Evolutionary conservation across 139 green algal genomes (phyloP).

Genomic region (Micractinium sp.): DNA sequence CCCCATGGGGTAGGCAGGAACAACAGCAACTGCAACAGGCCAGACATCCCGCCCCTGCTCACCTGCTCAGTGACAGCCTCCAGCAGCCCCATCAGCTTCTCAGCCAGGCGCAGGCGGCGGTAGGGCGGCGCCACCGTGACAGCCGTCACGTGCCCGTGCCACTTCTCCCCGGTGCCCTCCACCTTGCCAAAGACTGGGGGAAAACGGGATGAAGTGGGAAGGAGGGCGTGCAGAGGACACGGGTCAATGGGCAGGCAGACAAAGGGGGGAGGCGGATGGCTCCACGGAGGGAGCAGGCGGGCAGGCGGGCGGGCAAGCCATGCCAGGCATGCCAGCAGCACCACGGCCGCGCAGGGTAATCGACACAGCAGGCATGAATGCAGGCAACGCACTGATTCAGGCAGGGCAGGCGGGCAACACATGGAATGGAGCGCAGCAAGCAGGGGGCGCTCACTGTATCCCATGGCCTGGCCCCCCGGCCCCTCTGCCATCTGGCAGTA

Average conservation of each 20-base stretch:
- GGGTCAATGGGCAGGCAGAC: background rate
- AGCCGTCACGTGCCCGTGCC: slow-evolving; percentile 98
- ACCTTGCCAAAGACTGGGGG: slow-evolving; percentile 90
- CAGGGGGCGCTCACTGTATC: slow-evolving; percentile 72
- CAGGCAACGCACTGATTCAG: too few relatives aligned
- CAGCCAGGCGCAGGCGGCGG: slow-evolving; percentile 81
- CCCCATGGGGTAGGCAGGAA: too few relatives aligned
- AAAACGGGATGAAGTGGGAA: background rate
- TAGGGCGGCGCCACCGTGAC: slow-evolving; percentile 93
- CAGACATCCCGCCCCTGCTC: background rate
- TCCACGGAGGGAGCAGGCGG: background rate
- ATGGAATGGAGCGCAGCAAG: too few relatives aligned
- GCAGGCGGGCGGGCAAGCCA: background rate
- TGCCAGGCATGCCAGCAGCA: background rate
- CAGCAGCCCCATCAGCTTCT: slow-evolving; percentile 92
- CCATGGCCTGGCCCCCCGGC: slow-evolving; percentile 75
- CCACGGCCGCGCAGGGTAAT: background rate
- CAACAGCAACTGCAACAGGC: too few relatives aligned
- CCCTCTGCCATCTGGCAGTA: slow-evolving; percentile 87
- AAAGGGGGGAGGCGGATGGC: background rate
- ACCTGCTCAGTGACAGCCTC: slow-evolving; percentile 85
- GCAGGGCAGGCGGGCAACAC: too few relatives aligned
- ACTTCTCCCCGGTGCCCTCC: slow-evolving; percentile 86
- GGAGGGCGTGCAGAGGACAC: background rate
- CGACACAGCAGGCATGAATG: background rate